phyloP scores from a whole-genome alignment of 1,284 basidiomycete genomes.

The Microbotryum silenes-acaulis region DNA sequence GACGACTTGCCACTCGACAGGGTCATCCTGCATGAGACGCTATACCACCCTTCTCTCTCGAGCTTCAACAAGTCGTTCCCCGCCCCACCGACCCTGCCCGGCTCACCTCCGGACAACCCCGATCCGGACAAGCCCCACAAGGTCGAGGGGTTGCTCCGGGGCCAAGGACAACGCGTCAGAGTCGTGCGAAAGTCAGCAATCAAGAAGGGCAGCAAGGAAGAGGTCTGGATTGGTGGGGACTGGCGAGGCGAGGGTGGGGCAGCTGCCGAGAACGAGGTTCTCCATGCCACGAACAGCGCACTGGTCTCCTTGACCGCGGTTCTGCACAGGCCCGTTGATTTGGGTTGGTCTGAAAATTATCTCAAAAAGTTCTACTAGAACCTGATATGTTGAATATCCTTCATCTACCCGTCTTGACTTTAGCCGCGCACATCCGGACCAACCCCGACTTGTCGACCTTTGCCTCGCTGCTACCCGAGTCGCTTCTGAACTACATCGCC shows the following conservation, averaged over 20 bases:
- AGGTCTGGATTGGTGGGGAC: constrained; percentile 33
- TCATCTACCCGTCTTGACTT: not conserved
- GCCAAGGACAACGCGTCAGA: constrained; percentile 72
- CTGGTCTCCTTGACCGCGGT: constrained; percentile 69
- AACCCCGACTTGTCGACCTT: constrained; percentile 36
- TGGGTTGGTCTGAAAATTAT: constrained; percentile 50
- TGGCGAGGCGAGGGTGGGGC: constrained; percentile 35
- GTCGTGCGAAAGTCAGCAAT: constrained; percentile 43
- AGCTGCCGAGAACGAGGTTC: constrained; percentile 40
- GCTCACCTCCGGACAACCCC: constrained; percentile 21
- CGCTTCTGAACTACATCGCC: constrained; percentile 28
- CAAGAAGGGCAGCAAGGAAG: constrained; percentile 12
- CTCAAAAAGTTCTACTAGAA: constrained; percentile 45
- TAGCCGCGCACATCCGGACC: constrained; percentile 34
- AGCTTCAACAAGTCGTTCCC: constrained; percentile 26
- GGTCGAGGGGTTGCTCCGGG: constrained; percentile 62
- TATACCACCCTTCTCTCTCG: constrained; percentile 51
- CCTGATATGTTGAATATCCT: constrained; percentile 46
- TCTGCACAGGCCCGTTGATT: constrained; percentile 63
- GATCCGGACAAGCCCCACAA: constrained; percentile 34
- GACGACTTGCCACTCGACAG: constrained; percentile 56
- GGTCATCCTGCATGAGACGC: constrained; percentile 56
- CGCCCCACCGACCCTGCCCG: constrained; percentile 22
- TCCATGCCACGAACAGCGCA: constrained; percentile 61
- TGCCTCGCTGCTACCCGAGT: constrained; percentile 39